phyloP scores from a whole-genome alignment of 768 basidiomycete genomes.

The Hypholoma sublateritium region DNA sequence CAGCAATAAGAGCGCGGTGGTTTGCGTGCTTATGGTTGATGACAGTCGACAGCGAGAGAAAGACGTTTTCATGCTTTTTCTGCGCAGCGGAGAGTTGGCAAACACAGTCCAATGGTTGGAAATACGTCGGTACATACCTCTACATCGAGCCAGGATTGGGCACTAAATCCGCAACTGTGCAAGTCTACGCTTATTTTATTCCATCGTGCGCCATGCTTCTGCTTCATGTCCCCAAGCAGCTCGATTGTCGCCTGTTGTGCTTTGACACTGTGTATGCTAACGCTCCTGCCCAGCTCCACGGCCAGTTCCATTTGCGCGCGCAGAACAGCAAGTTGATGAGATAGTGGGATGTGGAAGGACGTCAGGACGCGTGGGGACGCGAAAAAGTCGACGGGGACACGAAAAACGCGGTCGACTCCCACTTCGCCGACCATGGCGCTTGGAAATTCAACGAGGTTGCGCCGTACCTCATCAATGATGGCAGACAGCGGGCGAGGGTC shows the following conservation, averaged over 20 bases:
- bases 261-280: conserved; percentile 89
- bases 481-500: conserved; percentile 63
- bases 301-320: conserved; percentile 88
- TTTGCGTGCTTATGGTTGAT: conserved; percentile 76
- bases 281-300: conserved; percentile 69
- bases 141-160: conserved; percentile 70
- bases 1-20: conserved; percentile 61
- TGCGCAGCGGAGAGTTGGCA: conserved; percentile 25
- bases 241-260: conserved; percentile 67
- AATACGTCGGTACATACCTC: conserved; percentile 50
- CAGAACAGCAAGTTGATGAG: conserved; percentile 80
- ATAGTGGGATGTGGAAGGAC: conserved; percentile 74
- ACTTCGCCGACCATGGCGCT: conserved; percentile 90
- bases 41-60: conserved; percentile 83
- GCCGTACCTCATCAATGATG: conserved; percentile 60
- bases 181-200: conserved; percentile 76
- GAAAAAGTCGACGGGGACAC: conserved; percentile 61
- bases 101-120: not conserved
- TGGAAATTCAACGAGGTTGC: conserved; percentile 60
- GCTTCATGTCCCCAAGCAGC: conserved; percentile 58
- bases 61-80: conserved; percentile 75
- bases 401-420: conserved; percentile 81
- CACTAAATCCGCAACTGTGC: conserved; percentile 86
- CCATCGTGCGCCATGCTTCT: conserved; percentile 57
- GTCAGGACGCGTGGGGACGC: conserved; percentile 58